Evolutionary conservation across 345 rosid genomes (phyloP), one percentile per base, ranked within the genome.

Genomic region (Acer saccharum): DNA sequence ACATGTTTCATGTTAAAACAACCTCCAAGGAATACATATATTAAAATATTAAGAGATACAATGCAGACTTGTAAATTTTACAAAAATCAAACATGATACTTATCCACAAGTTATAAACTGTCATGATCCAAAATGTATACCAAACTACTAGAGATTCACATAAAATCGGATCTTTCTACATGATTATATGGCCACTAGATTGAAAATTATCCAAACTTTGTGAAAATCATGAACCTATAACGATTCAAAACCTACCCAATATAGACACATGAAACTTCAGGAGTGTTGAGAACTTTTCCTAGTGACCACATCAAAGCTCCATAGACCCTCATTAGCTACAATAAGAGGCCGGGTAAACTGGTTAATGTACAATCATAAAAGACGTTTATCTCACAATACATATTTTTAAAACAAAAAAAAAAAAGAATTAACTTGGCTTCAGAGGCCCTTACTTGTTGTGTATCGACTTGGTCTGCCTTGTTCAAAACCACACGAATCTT

Each of bases 291-390:
- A 82, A 96, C 99, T 87, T 94, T 96, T 73, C 99, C 97, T 21
- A 96, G 97, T 48, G 99, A 96, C 98, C 98, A 96, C 97, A 96
- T 94, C 71, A 96, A 81, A 64, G 97, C 98, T 83, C 99, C 99
- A 84, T 96, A 92, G 32, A 96, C 99, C 86, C 98, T 94, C 99
- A 96, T 96, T 66, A 96, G 87, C 99, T 96, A 87, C 69, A 80
- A 72, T 20, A 78, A 35, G 60, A 76, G 71, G 44, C 6, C 39
- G 78, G 10, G 73, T 50, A 65, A 69, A 63, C 48, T n/a, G 32
- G 70, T 76, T 66, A 75, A 14, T 57, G 66, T 17, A 32, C 80
- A 9, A 54, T 25, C 35, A 74, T 41, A 71, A 57, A 65, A 50
- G 18, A 50, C 16, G 4, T 55, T 11, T 71, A 52, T 48, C 61